These are phyloP conservation scores for Penicillium sp. DNA, from an alignment of 2,329 filamentous ascomycete genomes.

Conservation along the genomic window DNA sequence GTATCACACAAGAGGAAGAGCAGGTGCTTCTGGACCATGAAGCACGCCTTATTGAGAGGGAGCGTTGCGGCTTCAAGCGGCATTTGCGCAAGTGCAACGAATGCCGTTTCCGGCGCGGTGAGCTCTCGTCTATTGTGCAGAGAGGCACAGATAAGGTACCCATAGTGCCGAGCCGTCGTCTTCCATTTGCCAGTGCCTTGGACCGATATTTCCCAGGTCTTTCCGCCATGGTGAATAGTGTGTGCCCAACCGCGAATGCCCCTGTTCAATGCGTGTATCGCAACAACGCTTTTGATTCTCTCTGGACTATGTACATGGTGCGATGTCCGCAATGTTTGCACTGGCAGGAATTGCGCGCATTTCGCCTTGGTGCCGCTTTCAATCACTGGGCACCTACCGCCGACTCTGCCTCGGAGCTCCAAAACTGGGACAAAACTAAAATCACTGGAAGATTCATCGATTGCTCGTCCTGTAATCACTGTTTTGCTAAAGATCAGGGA, in stretches of 20 bases:
- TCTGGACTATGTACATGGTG: not conserved
- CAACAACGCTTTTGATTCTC: not conserved
- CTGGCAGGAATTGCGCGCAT: not conserved
- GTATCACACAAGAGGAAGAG: not conserved
- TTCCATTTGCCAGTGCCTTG: not conserved
- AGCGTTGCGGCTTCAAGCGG: conserved; percentile 7
- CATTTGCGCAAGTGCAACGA: conserved; percentile 11
- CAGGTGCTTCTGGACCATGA: conserved; percentile 2
- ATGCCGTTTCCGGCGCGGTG: conserved; percentile 1
- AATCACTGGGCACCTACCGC: not conserved
- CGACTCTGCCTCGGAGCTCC: not conserved
- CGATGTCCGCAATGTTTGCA: not conserved
- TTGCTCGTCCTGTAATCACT: not conserved
- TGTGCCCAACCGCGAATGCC: not conserved
- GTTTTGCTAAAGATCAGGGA: not conserved
- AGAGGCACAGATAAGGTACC: not conserved
- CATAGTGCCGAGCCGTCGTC: not conserved
- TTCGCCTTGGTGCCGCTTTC: not conserved
- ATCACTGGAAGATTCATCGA: not conserved
- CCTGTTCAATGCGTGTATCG: not conserved
- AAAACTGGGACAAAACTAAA: not conserved
- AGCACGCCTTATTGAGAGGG: not conserved
- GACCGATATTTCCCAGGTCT: conserved; percentile 7
- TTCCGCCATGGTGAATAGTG: not conserved
- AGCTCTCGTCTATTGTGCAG: not conserved